Base-by-base conservation (phyloP, 257 asterid genomes). In the Fraxinus anomala region DNA sequence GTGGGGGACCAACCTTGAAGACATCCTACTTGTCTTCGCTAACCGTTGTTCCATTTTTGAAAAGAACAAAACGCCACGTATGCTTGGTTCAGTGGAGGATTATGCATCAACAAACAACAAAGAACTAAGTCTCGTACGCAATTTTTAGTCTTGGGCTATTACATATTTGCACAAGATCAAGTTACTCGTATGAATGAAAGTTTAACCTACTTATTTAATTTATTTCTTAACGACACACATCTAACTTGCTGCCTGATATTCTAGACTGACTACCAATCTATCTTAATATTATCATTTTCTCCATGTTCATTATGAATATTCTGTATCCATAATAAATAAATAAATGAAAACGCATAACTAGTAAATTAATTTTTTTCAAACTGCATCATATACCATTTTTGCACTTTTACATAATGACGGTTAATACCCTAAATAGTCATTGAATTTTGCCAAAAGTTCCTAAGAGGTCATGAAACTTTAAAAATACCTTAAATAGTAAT, bases 11-110 rank as follows among this genome's bases (percentile, higher is more conserved):
- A 39, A 75, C 66, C 81, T 63, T 54, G 5, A 81, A 82, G 86
- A 82, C 88, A 84, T 83, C 88, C 87, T 82, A 79, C 86, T 88
- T 90, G 91, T 82, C 86, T 79, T 84, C 86, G 85, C 89, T 77
- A 85, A 72, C 30, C 72, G 89, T 77, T 87, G 36, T 40, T 42
- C 78, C 39, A 16, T 82, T 81, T 28, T 42, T 82, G 76, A 83
- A 24, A 63, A 36, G 30, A 44, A 79, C 78, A 90, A 83, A 74
- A 70, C 66, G 17, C 70, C 71, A 65, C 65, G 54, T 73, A 69
- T 73, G 72, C 77, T 36, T 54, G 59, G n/a, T 79, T 79, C 30
- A 3, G 3, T 2, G 2, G 30, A 63, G 6, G 16, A 63, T 63
- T 63, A 63, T 0, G 68, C 34, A 2, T 63, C 68, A 63, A 63